These are phyloP conservation scores for Phoma sp. DNA, from an alignment of 2,329 filamentous ascomycete genomes.

Conservation along the genomic window DNA sequence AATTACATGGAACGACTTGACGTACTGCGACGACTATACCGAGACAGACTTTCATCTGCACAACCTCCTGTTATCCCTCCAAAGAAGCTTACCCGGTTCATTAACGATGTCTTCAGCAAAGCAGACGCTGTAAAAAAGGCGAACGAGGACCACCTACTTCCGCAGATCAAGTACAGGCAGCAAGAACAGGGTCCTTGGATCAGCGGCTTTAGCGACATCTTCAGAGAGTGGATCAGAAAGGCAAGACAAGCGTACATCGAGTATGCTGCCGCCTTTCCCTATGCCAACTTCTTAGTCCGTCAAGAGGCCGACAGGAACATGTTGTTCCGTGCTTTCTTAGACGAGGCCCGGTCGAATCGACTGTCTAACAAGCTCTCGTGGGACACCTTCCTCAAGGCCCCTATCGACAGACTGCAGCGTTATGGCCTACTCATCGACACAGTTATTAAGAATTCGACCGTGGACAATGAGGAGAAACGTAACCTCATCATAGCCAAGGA, in stretches of 20 bases:
- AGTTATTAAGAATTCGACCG: conserved; percentile 81
- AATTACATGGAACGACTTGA: conserved; percentile 88
- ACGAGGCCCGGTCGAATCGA: conserved; percentile 78
- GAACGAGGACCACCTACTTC: conserved; percentile 90
- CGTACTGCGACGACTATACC: conserved; percentile 82
- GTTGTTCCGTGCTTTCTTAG: conserved; percentile 84
- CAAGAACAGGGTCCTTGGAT: conserved; percentile 97
- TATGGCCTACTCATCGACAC: conserved; percentile 84
- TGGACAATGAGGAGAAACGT: conserved; percentile 86
- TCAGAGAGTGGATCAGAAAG: conserved; percentile 97
- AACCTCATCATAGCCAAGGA: conserved; percentile 85
- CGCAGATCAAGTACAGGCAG: conserved; percentile 95
- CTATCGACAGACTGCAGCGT: conserved; percentile 89
- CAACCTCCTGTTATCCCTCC: conserved; percentile 82
- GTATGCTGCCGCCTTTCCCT: conserved; percentile 86
- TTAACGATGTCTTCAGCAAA: conserved; percentile 87
- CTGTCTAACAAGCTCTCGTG: conserved; percentile 84
- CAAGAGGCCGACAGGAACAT: conserved; percentile 85
- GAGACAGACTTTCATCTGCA: conserved; percentile 75
- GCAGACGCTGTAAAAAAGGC: conserved; percentile 86
- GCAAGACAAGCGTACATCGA: conserved; percentile 88
- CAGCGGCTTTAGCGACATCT: conserved; percentile 92
- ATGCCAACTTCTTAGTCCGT: conserved; percentile 81
- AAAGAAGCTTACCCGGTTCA: conserved; percentile 78
- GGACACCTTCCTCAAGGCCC: conserved; percentile 92